A percentile compares a stretch with the other conserved stretches of the same genome.
Conservation (phyloP, 352 stramenopile genomes). For the Pythium phragmiticola region DNA sequence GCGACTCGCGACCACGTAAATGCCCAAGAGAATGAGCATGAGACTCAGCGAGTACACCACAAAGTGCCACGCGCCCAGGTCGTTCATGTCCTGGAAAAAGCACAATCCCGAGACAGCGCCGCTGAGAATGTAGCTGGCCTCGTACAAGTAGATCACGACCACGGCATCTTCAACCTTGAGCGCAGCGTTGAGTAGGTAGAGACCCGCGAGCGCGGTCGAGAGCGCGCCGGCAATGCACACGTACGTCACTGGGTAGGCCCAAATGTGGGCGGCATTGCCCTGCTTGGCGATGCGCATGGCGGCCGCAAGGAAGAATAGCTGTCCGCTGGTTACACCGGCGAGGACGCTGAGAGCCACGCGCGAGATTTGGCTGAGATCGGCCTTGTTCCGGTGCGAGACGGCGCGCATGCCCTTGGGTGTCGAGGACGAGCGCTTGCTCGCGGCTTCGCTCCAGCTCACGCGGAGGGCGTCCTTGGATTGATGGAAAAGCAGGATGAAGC, state of each 20-base stretch:
- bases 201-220: slow-evolving; percentile 53
- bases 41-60: slow-evolving; percentile 74
- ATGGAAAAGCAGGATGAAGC: slow-evolving; percentile 54
- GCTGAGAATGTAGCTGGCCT: slow-evolving; percentile 75
- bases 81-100: slow-evolving; percentile 81
- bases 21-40: slow-evolving; percentile 64
- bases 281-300: slow-evolving; percentile 68
- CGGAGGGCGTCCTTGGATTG: slow-evolving; percentile 55
- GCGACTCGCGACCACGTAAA: slow-evolving; percentile 68
- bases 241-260: slow-evolving; percentile 64
- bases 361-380: slow-evolving; percentile 33
- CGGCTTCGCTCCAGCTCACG: slow-evolving; percentile 31
- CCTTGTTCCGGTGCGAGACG: slow-evolving; percentile 11
- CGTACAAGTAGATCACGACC: slow-evolving; percentile 83
- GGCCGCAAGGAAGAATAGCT: slow-evolving; percentile 77
- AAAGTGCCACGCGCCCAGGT: slow-evolving; percentile 64
- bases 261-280: slow-evolving; percentile 41
- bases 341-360: slow-evolving; percentile 63
- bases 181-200: slow-evolving; percentile 76
- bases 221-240: slow-evolving; percentile 62
- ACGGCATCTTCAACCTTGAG: slow-evolving; percentile 82
- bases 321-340: slow-evolving; percentile 67
- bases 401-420: slow-evolving; percentile 8
- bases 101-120: slow-evolving; percentile 74
- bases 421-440: slow-evolving; percentile 23